These are phyloP conservation scores for Capsella rubella DNA, from an alignment of 441 rosid species.

Conservation along the genomic window DNA sequence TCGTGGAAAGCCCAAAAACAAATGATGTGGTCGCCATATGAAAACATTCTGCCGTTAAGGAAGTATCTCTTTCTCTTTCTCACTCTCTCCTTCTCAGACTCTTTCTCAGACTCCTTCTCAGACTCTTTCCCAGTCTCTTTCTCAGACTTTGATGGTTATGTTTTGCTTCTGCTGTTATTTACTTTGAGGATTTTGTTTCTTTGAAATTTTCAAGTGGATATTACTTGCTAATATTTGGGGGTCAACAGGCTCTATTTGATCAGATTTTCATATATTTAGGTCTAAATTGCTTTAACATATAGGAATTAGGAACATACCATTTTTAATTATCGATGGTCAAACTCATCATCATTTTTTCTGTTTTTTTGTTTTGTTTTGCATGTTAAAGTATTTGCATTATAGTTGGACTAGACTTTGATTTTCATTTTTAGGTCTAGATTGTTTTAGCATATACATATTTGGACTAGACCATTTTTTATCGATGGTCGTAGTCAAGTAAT, in stretches of 20 bases:
- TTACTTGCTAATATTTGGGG: neutral
- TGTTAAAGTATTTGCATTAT: no score
- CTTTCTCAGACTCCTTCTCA: no score
- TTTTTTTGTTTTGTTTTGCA: no score
- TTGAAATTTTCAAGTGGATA: neutral
- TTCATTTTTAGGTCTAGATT: no score
- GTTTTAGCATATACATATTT: no score
- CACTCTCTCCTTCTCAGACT: neutral
- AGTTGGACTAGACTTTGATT: no score
- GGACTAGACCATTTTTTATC: no score
- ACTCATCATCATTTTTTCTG: no score
- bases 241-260: neutral
- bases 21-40: neutral
- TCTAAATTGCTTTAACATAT: no score
- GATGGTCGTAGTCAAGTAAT: no score
- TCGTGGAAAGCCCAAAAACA: neutral
- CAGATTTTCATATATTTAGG: neutral
- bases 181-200: neutral
- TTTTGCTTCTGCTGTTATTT: constrained; percentile 7
- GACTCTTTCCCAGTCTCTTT: neutral
- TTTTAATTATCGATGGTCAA: no score
- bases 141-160: neutral
- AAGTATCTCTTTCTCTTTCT: constrained; percentile 5
- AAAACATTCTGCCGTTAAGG: neutral
- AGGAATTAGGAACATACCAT: no score